A percentile compares a stretch with the other conserved stretches of the same genome.
phyloP scores from a whole-genome alignment of 2,329 filamentous ascomycete genomes.

The Alternaria dauci region DNA sequence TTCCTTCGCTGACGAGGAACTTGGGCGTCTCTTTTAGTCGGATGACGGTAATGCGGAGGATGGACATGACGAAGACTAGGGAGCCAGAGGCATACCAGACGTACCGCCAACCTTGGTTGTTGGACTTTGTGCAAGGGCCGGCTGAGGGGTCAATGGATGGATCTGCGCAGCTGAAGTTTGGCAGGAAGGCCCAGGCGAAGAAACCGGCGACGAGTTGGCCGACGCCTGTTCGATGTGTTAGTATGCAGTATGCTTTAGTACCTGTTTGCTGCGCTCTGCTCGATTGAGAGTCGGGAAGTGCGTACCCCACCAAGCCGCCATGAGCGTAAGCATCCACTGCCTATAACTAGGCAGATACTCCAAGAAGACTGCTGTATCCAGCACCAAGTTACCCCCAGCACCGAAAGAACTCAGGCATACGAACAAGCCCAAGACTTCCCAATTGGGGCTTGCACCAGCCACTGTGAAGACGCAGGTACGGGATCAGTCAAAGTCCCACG shows the following conservation, averaged over 20 bases:
- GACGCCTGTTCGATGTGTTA: conserved; percentile 44
- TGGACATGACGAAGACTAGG: conserved; percentile 63
- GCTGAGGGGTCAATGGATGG: conserved; percentile 47
- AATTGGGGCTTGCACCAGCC: conserved; percentile 72
- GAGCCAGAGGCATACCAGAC: conserved; percentile 63
- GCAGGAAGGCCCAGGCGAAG: conserved; percentile 64
- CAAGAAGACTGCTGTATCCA: conserved; percentile 68
- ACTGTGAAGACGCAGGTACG: conserved; percentile 51
- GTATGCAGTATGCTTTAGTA: background rate
- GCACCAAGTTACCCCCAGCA: conserved; percentile 68
- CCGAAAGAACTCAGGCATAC: conserved; percentile 71
- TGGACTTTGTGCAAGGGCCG: conserved; percentile 58
- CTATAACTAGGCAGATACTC: conserved; percentile 65
- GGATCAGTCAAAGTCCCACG: background rate
- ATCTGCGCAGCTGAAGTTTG: conserved; percentile 58
- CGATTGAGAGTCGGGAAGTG: background rate
- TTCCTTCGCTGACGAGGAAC: conserved; percentile 63
- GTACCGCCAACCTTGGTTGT: conserved; percentile 67
- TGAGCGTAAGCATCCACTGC: conserved; percentile 71
- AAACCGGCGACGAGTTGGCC: conserved; percentile 62
- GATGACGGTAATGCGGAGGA: conserved; percentile 63
- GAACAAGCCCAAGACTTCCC: conserved; percentile 70
- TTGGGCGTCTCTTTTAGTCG: conserved; percentile 65
- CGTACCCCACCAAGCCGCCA: conserved; percentile 65
- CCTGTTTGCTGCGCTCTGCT: no score